These are phyloP conservation scores for Flaveria linearis DNA, from an alignment of 129 eudicot species.

Conservation along the genomic window DNA sequence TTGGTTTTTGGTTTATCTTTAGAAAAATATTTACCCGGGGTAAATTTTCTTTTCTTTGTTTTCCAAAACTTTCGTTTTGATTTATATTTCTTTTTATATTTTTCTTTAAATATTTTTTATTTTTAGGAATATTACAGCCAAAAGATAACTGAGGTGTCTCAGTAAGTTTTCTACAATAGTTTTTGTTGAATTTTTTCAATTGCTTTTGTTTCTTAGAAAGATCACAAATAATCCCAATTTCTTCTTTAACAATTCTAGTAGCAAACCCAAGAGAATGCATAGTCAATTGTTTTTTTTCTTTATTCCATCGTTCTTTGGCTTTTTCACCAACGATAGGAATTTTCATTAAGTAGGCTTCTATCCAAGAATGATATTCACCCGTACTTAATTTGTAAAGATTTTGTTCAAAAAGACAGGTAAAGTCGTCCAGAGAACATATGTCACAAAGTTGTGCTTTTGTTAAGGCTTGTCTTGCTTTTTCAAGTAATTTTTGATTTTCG, in stretches of 20 bases:
- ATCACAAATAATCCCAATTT: neutral
- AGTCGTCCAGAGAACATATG: neutral
- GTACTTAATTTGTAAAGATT: no score
- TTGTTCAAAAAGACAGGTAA: no score
- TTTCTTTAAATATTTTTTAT: no score
- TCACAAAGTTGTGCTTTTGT: neutral
- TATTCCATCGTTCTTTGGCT: neutral
- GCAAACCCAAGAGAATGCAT: neutral
- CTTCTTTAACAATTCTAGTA: neutral
- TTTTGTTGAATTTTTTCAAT: no score
- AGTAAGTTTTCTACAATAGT: neutral
- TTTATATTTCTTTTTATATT: no score
- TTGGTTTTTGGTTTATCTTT: neutral
- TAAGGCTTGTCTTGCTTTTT: no score
- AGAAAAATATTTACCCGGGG: neutral
- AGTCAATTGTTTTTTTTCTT: neutral
- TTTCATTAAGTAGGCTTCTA: no score
- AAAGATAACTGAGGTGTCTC: neutral
- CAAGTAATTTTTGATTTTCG: no score
- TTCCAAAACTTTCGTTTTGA: neutral
- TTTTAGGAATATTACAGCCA: neutral
- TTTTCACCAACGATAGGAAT: neutral
- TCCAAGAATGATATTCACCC: no score
- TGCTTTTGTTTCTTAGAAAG: neutral
- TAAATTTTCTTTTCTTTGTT: neutral